Evolutionary conservation across 1,139 yeast species (phyloP).

Genomic region (Pichia sorboxylosa): DNA sequence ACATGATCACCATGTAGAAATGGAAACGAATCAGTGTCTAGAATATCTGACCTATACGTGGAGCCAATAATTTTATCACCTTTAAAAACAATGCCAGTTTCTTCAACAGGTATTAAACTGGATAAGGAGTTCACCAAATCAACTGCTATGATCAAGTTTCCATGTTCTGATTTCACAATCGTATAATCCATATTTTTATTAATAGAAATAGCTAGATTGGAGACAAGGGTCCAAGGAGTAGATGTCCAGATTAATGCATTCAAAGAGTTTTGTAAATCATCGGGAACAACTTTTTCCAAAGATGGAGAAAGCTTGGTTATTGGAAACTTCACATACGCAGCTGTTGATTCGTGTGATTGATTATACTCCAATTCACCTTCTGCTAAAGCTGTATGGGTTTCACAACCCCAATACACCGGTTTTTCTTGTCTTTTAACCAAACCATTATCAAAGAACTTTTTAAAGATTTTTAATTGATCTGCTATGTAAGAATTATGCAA

Average conservation of each 20-base stretch:
- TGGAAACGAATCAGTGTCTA: conserved; percentile 31
- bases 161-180: conserved; percentile 30
- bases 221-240: conserved; percentile 94
- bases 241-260: conserved; percentile 79
- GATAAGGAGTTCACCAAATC: conserved; percentile 26
- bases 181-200: conserved; percentile 51
- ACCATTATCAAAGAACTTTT: conserved; percentile 51
- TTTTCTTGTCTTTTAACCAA: conserved; percentile 73
- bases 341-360: conserved; percentile 55
- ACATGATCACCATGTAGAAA: conserved; percentile 77
- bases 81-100: conserved; percentile 18
- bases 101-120: conserved; percentile 4
- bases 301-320: conserved; percentile 5
- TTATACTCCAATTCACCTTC: conserved; percentile 92
- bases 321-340: conserved; percentile 66
- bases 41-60: conserved; percentile 47
- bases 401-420: conserved; percentile 98
- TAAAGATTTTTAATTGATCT: conserved; percentile 62
- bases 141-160: conserved; percentile 38
- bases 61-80: conserved; percentile 39
- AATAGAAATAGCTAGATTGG: conserved; percentile 75
- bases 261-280: not conserved
- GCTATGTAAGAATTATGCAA: conserved; percentile 60
- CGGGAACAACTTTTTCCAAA: not conserved
- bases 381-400: conserved; percentile 86